These are phyloP conservation scores for Chalara sp. DNA, from an alignment of 2,329 filamentous ascomycete genomes.

Conservation along the genomic window DNA sequence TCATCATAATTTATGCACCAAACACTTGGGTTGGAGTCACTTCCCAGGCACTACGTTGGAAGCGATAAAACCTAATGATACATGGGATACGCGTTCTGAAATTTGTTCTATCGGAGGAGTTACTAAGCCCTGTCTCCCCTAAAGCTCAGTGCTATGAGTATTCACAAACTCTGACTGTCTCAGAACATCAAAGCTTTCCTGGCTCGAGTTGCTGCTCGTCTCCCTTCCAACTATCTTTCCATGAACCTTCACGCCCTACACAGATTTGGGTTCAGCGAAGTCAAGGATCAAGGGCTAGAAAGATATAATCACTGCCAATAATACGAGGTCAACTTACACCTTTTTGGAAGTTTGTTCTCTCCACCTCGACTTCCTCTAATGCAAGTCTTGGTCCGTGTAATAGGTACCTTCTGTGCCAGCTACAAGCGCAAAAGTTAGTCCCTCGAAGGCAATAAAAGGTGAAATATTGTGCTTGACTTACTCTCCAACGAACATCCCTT, in stretches of 20 bases:
- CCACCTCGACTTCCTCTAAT: conserved; percentile 24
- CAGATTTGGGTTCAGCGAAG: neutral
- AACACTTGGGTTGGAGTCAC: no score
- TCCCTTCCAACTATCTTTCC: neutral
- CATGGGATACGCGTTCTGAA: no score
- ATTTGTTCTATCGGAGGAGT: no score
- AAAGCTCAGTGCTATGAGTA: no score
- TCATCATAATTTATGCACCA: no score
- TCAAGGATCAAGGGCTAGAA: neutral
- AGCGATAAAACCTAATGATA: no score
- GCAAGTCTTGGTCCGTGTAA: conserved; percentile 26
- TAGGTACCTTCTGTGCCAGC: conserved; percentile 73
- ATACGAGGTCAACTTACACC: conserved; percentile 7
- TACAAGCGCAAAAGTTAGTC: neutral
- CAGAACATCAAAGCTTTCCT: neutral
- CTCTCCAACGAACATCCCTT: conserved; percentile 82
- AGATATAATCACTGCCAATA: neutral
- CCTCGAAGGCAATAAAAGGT: neutral
- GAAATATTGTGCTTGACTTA: neutral
- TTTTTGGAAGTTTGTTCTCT: conserved; percentile 13
- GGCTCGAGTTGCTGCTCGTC: neutral
- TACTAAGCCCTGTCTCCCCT: no score
- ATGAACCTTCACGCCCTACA: neutral
- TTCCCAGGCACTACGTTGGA: no score
- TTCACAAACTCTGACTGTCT: neutral